A percentile compares a stretch with the other conserved stretches of the same genome.
Evolutionary conservation across 192 early-diverging fungal species (phyloP).

Genomic region (Spizellomyces punctatus): DNA sequence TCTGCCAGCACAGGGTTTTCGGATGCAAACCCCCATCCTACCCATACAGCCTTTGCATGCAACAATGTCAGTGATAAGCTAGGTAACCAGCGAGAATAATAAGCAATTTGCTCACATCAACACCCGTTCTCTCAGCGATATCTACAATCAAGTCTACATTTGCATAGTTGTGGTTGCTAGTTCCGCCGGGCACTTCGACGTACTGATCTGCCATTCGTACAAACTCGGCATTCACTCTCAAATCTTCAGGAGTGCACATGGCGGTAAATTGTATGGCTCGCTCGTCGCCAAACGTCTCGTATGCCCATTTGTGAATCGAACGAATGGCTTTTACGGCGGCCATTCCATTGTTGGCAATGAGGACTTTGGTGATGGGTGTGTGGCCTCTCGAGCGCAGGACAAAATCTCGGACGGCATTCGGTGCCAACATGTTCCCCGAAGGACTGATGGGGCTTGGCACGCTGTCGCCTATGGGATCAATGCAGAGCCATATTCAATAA

Average conservation of each 20-base stretch:
- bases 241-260: slow-evolving; percentile 98
- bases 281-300: slow-evolving; percentile 97
- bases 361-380: slow-evolving; percentile 83
- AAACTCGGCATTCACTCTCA: slow-evolving; percentile 97
- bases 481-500: too few species aligned
- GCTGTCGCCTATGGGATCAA: too few species aligned
- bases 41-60: slow-evolving; percentile 80
- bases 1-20: slow-evolving; percentile 97
- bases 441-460: too few species aligned
- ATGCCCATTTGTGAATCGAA: slow-evolving; percentile 97
- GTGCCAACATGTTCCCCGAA: not conserved
- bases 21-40: slow-evolving; percentile 99
- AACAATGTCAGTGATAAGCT: not conserved
- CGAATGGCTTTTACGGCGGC: slow-evolving; percentile 99
- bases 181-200: slow-evolving; percentile 96
- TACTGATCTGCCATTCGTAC: slow-evolving; percentile 99
- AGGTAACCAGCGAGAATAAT: not conserved
- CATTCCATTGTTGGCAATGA: slow-evolving; percentile 99
- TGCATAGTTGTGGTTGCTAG: slow-evolving; percentile 98
- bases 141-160: slow-evolving; percentile 99
- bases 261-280: slow-evolving; percentile 93
- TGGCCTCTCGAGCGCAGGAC: slow-evolving; percentile 33
- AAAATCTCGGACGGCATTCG: slow-evolving; percentile 46
- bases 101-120: slow-evolving; percentile 54
- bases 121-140: slow-evolving; percentile 92